Base-by-base conservation (phyloP, 495 filamentous ascomycete genomes). In the Articulospora tetracladia region DNA sequence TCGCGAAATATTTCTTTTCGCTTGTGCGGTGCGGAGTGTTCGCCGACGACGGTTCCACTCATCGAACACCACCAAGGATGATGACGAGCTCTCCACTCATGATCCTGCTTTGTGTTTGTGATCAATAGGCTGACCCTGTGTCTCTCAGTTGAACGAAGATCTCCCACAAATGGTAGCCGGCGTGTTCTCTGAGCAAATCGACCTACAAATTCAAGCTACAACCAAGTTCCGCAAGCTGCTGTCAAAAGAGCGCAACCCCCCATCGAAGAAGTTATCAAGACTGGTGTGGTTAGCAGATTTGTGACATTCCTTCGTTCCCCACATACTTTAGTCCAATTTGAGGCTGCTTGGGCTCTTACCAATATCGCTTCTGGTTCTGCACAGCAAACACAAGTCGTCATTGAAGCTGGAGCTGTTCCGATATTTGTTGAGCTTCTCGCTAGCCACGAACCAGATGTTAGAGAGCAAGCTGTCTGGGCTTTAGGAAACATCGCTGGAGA, bases 401-500 rank as follows among this genome's bases (percentile, higher is more conserved):
- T 99, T 68, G 93, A 97, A 73, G 94, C 95, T 56, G 93, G 94
- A 67, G 95, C 95, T 62, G 95, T 99, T 24, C 95, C 95, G 8
- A 98, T 99, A 71, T 99, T 99, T 69, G 93, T 97, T 55, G 93
- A 99, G 78, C 82, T 99, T 50, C 80, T 99, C 36, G 87, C 79
- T 67, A 97, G 93, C 79, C 95, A 91, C 58, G 95, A 99, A 76
- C 93, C 95, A 34, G 95, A 99, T 82, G 95, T 99, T 49, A 84
- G 95, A 57, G 95, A 99, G 77, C 95, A 99, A 73, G 95, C 95
- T 57, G 95, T 99, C 48, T 99, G 95, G 95, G 95, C 95, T 44
- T 77, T 99, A 53, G 95, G 95, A 68, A 99, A 99, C 77, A 99
- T 99, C 79, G 95, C 95, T 56, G 95, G 95, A 76, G 95, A 99